A percentile compares a stretch with the other conserved stretches of the same genome.
phyloP scores from a whole-genome alignment of 2,329 filamentous ascomycete species.

The Fusarium bactridioides region DNA sequence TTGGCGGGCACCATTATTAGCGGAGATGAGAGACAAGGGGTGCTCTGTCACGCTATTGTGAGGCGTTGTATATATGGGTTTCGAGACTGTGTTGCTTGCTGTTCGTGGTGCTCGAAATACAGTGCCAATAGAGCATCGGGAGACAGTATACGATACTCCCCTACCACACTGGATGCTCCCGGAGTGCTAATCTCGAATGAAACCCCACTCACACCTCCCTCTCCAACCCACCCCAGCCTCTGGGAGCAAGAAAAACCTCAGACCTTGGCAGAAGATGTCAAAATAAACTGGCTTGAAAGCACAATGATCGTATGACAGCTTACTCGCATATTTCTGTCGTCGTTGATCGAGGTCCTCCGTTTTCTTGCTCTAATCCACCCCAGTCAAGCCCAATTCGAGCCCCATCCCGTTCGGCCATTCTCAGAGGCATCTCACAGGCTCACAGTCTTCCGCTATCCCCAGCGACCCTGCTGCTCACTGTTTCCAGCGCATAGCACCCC shows the following conservation, averaged over 20 bases:
- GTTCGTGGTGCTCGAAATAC: not conserved
- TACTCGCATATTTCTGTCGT: not conserved
- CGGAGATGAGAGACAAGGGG: slow-evolving; percentile 43
- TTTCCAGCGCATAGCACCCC: slow-evolving; percentile 33
- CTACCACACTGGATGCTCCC: slow-evolving; percentile 43
- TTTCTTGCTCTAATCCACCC: slow-evolving; percentile 33
- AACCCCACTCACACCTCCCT: slow-evolving; percentile 53
- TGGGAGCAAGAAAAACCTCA: not conserved
- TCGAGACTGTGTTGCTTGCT: not conserved
- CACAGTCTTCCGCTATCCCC: slow-evolving; percentile 19
- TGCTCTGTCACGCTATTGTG: slow-evolving; percentile 27
- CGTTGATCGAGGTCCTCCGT: not conserved
- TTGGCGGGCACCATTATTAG: slow-evolving; percentile 44
- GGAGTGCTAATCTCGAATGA: slow-evolving; percentile 53
- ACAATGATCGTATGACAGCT: fast-evolving
- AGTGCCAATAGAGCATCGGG: fast-evolving
- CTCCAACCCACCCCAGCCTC: slow-evolving; percentile 35
- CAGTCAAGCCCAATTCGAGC: slow-evolving; percentile 36
- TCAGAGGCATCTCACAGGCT: slow-evolving; percentile 14
- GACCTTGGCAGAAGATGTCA: not conserved
- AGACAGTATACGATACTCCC: slow-evolving; percentile 37
- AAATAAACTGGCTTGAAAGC: not conserved
- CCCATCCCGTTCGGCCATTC: slow-evolving; percentile 27
- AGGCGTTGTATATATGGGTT: not conserved
- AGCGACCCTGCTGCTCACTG: slow-evolving; percentile 30